Evolutionary conservation across 202 grass and related monocot genomes (phyloP), one percentile per base, ranked within the genome.

Genomic region (Brachypodium distachyon): DNA sequence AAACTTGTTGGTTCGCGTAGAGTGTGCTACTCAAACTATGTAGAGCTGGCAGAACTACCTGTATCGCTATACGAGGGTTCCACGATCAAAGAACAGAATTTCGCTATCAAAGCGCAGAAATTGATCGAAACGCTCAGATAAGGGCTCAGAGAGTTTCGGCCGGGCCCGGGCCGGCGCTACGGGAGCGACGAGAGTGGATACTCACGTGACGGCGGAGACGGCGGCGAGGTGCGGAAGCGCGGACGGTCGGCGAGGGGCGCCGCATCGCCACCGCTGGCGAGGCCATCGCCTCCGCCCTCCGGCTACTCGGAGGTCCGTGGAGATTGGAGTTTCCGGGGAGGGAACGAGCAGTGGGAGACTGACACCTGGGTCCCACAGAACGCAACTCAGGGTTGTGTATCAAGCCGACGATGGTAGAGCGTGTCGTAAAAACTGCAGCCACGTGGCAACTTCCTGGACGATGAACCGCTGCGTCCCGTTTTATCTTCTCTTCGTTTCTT

Each of bases 151-250:
- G 12, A 17, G 6, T 28, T 36, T 33, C 27, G 18, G 43, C 25
- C 13, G 74, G n/a, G n/a, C n/a, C n/a, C n/a, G n/a, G n/a, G 16
- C 33, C 7, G 41, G 21, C 33, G 33, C 43, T 12, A 27, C 12
- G 47, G 12, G 7, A 26, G 6, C 38, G 40, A 9, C 7, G 36
- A 14, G 6, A 67, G 10, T 11, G 38, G 64, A 52, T 26, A 83
- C 85, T 87, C 80, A 87, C 85, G 28, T 9, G 52, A 69, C 50
- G 66, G 73, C 13, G 18, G 60, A 51, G 73, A 4, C 68, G 60
- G 43, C 13, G 22, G 53, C 44, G 28, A 79, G 75, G 61, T 37
- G 23, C 70, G 1, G 70, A 48, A 12, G 36, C 22, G 25, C 80
- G 54, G 22, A 76, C 4, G 53, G 62, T 44, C 44, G 86, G 76